Evolutionary conservation across 257 asterid genomes (phyloP), one percentile per base, ranked within the genome.

Genomic region (Catharanthus roseus): DNA sequence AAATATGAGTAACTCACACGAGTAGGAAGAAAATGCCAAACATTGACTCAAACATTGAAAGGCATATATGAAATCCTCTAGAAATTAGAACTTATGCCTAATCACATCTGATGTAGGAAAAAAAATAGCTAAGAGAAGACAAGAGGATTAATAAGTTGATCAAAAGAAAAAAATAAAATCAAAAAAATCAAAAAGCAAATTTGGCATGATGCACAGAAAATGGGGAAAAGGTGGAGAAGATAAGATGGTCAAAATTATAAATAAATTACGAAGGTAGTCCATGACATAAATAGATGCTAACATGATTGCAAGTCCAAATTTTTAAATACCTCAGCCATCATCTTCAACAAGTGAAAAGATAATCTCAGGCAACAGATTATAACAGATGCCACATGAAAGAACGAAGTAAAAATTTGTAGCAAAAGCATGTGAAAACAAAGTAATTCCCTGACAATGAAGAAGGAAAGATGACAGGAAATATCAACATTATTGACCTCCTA

Each of bases 391-490:
- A 36, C 38, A 21, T 31, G 23, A 10, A 1, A 21, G 6, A 45
- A n/a, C n/a, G n/a, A n/a, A n/a, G n/a, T n/a, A n/a, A n/a, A n/a
- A n/a, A n/a, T n/a, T n/a, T n/a, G n/a, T n/a, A n/a, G n/a, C n/a
- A n/a, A n/a, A n/a, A n/a, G n/a, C n/a, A 44, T 49, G 70, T n/a
- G 29, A 45, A 67, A 33, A 65, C 60, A 2, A 38, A 34, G 53
- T 41, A 45, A 44, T 44, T 31, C 44, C 11, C 15, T 1, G 13
- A 65, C 19, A 54, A 24, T 15, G n/a, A 64, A 68, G 38, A n/a
- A 68, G 13, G 19, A 44, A 53, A 38, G 31, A 39, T 62, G 49
- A 28, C 60, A 23, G 75, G 66, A 74, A 72, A 65, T 53, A 26
- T 39, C 10, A 63, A 19, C 42, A 49, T 16, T 21, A 16, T 44